These are phyloP conservation scores for Erigeron philadelphicus DNA, from an alignment of 140 eudicot species.

Conservation along the genomic window DNA sequence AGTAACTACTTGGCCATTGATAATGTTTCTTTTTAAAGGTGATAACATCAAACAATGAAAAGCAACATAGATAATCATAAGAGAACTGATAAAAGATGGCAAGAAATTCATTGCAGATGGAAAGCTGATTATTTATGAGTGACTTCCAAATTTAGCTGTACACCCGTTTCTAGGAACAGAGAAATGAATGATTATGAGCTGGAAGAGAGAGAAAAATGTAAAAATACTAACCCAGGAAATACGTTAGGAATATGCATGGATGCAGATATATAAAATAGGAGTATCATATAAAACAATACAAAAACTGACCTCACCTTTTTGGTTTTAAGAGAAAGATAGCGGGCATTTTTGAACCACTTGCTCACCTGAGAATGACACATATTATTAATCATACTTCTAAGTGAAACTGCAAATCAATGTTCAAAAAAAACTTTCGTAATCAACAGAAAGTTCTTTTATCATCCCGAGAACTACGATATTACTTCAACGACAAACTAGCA, in stretches of 20 bases:
- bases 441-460: conserved; percentile 5
- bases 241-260: neutral
- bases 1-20: too few relatives aligned
- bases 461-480: neutral
- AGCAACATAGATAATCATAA: too few relatives aligned
- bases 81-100: too few relatives aligned
- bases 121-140: too few relatives aligned
- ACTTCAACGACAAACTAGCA: neutral
- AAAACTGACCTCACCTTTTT: conserved; percentile 56
- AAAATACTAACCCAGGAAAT: too few relatives aligned
- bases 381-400: conserved; percentile 10
- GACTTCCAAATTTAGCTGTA: too few relatives aligned
- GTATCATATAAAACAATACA: conserved; percentile 2
- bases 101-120: too few relatives aligned
- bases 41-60: too few relatives aligned
- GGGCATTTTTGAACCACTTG: conserved; percentile 99
- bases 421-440: conserved; percentile 2
- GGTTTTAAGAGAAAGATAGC: conserved; percentile 77
- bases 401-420: conserved; percentile 10
- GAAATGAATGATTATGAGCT: neutral
- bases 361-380: conserved; percentile 50
- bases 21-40: too few relatives aligned
- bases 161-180: neutral
- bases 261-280: conserved; percentile 6
- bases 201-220: neutral